Base-by-base conservation (phyloP, 192 early-diverging fungal species). In the Coemansia sp. region DNA sequence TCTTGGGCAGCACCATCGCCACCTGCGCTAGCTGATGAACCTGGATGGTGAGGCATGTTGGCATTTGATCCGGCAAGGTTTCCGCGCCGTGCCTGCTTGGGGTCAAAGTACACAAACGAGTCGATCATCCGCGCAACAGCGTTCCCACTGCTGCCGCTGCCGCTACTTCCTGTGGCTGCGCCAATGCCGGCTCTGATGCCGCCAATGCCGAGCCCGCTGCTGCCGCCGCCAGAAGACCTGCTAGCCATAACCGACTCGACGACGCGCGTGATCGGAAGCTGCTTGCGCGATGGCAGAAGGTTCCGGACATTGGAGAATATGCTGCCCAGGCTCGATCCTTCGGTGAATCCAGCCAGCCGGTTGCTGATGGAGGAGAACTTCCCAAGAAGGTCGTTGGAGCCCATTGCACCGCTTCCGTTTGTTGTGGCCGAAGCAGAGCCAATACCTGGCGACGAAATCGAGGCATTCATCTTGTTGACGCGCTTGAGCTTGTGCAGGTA, bases 251-350 rank as follows among this genome's bases (percentile, higher is more conserved):
- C 86, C 28, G 87, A 82, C 27, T 94, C 92, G 4, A 95, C 88
- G 22, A 93, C 85, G 57, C 87, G 83, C 6, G 94, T 97, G 15
- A 92, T 79, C 6, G 95, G 88, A 27, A 95, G 71, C 68, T 99
- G 93, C 74, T 93, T 94, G 50, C 87, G 86, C 5, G 92, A 86
- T 0, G 96, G 95, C 41, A 99, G 78, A 52, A 99, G 84, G 72
- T 98, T 99, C 72, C 94, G 93, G 15, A 99, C 96, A 6, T 94
- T 94, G 6, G 94, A 88, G 61, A 91, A 70, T 38, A 90, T 74
- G 57, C 87, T 88, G 31, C 90, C 87, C 42, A 92, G 81, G 31
- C 87, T 88, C 30, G 87, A 85, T 58, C 84, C 87, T 34, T 88
- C 80, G 11, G 87, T 88, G 37, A 88, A 84, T 50, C 91, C 89